Evolutionary conservation across 495 filamentous ascomycete genomes (phyloP).

Genomic region (Penicillium pulvis): DNA sequence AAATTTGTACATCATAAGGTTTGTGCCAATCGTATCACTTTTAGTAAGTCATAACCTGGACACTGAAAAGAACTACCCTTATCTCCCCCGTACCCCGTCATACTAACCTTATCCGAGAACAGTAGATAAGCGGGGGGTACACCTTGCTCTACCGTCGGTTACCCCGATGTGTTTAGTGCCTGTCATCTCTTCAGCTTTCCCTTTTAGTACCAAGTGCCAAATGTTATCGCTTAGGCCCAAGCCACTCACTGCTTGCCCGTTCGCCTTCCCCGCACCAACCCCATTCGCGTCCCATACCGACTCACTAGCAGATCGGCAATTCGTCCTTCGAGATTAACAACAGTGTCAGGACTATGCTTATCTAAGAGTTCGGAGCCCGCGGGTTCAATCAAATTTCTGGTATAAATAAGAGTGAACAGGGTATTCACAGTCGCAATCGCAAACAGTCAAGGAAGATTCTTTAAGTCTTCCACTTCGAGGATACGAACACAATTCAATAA

Average conservation of each 20-base stretch:
- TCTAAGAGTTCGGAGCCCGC: background rate
- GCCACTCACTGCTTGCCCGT: slow-evolving; percentile 9
- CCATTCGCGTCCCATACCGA: background rate
- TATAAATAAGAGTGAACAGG: background rate
- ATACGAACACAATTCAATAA: slow-evolving; percentile 1
- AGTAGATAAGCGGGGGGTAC: background rate
- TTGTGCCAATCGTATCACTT: background rate
- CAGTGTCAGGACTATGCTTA: background rate
- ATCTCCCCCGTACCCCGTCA: background rate
- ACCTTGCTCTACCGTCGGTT: background rate
- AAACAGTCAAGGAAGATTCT: background rate
- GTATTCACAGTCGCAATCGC: background rate
- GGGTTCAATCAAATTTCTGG: background rate
- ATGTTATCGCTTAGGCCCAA: slow-evolving; percentile 9
- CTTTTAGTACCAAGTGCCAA: slow-evolving; percentile 11
- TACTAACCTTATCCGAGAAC: background rate
- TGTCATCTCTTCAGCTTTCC: slow-evolving; percentile 19
- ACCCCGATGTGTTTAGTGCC: background rate
- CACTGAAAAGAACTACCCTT: background rate
- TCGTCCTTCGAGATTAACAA: background rate
- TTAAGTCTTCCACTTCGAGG: background rate
- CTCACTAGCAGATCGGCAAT: slow-evolving; percentile 2
- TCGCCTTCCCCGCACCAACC: slow-evolving; percentile 18
- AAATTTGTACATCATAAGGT: background rate
- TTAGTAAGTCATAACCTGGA: background rate